Evolutionary conservation across 192 early-diverging fungal genomes (phyloP), one percentile per base, ranked within the genome.

Genomic region (Paraglomus occultum): DNA sequence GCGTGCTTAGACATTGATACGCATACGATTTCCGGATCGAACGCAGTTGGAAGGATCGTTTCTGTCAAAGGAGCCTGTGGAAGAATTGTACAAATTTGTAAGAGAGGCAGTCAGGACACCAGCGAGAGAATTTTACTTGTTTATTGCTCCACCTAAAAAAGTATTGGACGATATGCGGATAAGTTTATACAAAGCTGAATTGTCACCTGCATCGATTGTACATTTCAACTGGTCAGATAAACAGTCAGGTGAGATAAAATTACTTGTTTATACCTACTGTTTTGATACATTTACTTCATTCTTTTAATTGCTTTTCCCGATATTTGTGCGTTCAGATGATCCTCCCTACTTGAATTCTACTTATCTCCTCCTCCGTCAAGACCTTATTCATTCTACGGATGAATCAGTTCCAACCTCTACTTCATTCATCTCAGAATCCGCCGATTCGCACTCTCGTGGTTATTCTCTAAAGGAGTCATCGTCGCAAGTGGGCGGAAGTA

Each of bases 21-120:
- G 96, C 1, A 84, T 96, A n/a, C 83, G 89, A 20, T 92, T 98
- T 73, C 90, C 92, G 8, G 93, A 96, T 77, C 79, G 82, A 31
- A 75, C 80, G 3, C 85, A 87, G 38, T 53, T 96, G 8, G 92
- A 96, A 70, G 89, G 88, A 0, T 79, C 85, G 3, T 98, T 96
- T 72, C 57, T 76, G 15, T 89, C 89, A 6, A 82, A 80, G 4
- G 91, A 90, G 45, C 74, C 65, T 77, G 79, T 77, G 17, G 55
- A 66, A 18, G 64, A 58, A 1, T 45, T 82, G 40, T 82, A 79
- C 51, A 52, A 70, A 51, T 76, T 79, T 69, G 55, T 79, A 10
- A 64, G 49, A 38, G 70, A 67, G 4, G 59, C 73, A 7, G 62
- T 82, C 4, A 55, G 62, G 4, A 79, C 75, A 42, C 73, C 77